A percentile compares a stretch with the other conserved stretches of the same genome.
These are phyloP conservation scores for Allium fistulosum DNA, from an alignment of 106 monocot species.

Conservation along the genomic window DNA sequence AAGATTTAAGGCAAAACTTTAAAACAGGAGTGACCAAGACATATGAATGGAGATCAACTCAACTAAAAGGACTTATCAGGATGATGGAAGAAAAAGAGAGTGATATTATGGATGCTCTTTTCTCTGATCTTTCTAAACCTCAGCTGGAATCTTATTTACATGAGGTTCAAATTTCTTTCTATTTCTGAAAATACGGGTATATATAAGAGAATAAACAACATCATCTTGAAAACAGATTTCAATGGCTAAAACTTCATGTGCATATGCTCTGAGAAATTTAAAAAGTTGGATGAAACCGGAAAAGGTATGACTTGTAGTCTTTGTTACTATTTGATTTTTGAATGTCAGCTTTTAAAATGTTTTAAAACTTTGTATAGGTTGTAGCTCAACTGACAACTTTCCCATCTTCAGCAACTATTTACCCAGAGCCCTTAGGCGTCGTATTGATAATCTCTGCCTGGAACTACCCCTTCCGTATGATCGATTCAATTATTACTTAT, in stretches of 20 bases:
- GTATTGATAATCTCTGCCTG: constrained; percentile 79
- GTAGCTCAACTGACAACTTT: constrained; percentile 39
- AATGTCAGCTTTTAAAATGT: too few species aligned
- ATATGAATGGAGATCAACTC: constrained; percentile 49
- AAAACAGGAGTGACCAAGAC: constrained; percentile 28
- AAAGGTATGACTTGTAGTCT: constrained; percentile 29
- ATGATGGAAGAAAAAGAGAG: constrained; percentile 49
- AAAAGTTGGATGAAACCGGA: constrained; percentile 74
- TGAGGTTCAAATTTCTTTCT: constrained; percentile 24
- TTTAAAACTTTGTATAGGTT: constrained; percentile 25
- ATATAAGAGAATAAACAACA: not conserved
- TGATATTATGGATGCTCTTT: constrained; percentile 43
- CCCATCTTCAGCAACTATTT: constrained; percentile 64
- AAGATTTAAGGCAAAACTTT: constrained; percentile 29
- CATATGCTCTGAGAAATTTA: constrained; percentile 32
- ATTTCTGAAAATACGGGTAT: too few species aligned
- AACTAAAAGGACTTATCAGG: constrained; percentile 29
- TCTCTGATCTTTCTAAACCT: constrained; percentile 37
- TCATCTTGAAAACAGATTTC: constrained; percentile 34
- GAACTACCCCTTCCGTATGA: constrained; percentile 82
- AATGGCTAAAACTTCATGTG: constrained; percentile 26
- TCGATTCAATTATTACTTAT: too few species aligned
- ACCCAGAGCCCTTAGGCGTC: constrained; percentile 70
- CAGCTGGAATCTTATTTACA: constrained; percentile 35
- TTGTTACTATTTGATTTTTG: too few species aligned